A percentile compares a stretch with the other conserved stretches of the same genome.
Evolutionary conservation across 805 yeast species (phyloP).

Genomic region (Lipomyces starkeyi): DNA sequence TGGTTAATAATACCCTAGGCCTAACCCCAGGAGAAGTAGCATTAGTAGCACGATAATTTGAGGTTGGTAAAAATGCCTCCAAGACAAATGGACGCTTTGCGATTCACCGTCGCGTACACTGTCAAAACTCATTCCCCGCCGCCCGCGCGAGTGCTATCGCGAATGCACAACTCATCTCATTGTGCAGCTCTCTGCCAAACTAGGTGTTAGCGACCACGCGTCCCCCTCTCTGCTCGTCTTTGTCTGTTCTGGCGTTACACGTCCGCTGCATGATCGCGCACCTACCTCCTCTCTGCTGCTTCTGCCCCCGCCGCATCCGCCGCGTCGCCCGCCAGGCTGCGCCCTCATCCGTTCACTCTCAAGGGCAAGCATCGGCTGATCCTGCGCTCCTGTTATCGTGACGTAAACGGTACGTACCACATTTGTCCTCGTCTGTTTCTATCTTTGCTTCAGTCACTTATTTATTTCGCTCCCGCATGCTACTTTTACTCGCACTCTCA

Average conservation of each 20-base stretch:
- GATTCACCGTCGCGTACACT: not conserved
- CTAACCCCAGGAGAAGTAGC: not conserved
- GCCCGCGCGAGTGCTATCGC: not conserved
- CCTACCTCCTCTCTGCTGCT: not conserved
- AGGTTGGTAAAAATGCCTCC: not conserved
- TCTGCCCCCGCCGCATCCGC: not conserved
- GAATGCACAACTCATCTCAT: not conserved
- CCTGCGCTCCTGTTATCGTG: not conserved
- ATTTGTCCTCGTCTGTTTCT: not conserved
- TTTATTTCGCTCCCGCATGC: not conserved
- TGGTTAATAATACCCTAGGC: too few relatives aligned
- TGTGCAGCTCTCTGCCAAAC: not conserved
- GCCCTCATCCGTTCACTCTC: not conserved
- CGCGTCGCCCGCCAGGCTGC: not conserved
- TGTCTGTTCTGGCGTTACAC: not conserved
- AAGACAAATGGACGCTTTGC: not conserved
- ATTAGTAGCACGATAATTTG: not conserved
- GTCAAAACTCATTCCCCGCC: not conserved
- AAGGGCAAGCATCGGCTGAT: not conserved
- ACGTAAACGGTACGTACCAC: not conserved
- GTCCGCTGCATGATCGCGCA: not conserved
- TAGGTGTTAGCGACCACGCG: not conserved
- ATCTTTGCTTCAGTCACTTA: not conserved
- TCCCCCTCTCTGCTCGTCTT: not conserved
- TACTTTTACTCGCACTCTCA: not conserved